phyloP scores from a whole-genome alignment of 257 asterid genomes.

The Plantago major region DNA sequence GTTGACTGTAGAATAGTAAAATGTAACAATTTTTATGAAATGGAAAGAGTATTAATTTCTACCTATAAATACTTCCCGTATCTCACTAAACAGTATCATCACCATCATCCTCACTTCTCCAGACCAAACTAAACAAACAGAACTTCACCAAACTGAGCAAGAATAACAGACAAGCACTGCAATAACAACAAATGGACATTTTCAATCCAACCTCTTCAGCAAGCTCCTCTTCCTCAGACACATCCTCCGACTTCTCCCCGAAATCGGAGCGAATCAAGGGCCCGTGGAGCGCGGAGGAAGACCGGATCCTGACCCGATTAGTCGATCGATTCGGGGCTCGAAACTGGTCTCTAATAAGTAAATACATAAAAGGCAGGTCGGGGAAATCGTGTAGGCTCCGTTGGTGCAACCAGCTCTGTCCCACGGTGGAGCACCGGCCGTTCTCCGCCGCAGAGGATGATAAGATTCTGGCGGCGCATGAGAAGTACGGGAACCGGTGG shows the following conservation, averaged over 20 bases:
- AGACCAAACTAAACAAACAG: neutral
- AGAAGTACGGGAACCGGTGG: slow-evolving; percentile 67
- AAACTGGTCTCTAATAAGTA: slow-evolving; percentile 77
- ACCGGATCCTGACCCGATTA: slow-evolving; percentile 58
- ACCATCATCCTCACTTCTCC: slow-evolving; percentile 7
- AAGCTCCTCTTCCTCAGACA: slow-evolving; percentile 49
- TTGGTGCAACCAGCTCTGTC: slow-evolving; percentile 90
- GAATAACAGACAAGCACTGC: neutral
- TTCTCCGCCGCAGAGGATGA: slow-evolving; percentile 68
- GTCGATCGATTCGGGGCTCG: slow-evolving; percentile 69
- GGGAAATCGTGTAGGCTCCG: slow-evolving; percentile 78
- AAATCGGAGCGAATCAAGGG: slow-evolving; percentile 55
- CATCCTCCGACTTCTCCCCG: slow-evolving; percentile 36
- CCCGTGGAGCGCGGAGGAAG: slow-evolving; percentile 94
- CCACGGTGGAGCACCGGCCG: slow-evolving; percentile 74
- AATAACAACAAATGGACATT: slow-evolving; percentile 29
- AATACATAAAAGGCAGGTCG: slow-evolving; percentile 70
- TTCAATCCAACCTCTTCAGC: slow-evolving; percentile 45
- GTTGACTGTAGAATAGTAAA: too few species aligned
- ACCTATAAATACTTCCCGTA: slow-evolving; percentile 24
- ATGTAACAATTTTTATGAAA: too few species aligned
- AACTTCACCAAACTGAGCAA: neutral
- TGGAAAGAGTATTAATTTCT: neutral
- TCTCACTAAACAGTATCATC: slow-evolving; percentile 10
- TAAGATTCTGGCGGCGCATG: slow-evolving; percentile 60